Evolutionary conservation across 73 alveolate genomes (phyloP).

Genomic region (Stentor roeselii): DNA sequence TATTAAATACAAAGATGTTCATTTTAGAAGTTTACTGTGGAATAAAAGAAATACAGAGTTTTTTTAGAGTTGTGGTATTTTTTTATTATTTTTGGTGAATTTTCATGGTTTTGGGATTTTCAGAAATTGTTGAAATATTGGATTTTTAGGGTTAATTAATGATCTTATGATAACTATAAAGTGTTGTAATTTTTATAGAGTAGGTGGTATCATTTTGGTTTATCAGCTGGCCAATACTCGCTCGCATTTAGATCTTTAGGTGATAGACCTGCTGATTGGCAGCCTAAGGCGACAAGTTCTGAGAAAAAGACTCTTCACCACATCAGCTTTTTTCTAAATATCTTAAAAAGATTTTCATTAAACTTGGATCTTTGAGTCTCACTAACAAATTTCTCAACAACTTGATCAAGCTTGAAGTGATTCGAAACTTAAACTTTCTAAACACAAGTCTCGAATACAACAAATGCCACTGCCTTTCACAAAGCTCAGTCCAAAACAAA

Average conservation of each 20-base stretch:
- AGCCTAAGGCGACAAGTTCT: slow-evolving; percentile 44
- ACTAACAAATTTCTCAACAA: not conserved
- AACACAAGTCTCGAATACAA: not conserved
- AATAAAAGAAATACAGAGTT: too few relatives aligned
- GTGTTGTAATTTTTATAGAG: too few relatives aligned
- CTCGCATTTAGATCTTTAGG: slow-evolving; percentile 36
- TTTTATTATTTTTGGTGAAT: too few relatives aligned
- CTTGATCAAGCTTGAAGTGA: not conserved
- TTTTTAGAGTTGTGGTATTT: too few relatives aligned
- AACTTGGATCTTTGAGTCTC: not conserved
- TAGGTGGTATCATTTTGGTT: too few relatives aligned
- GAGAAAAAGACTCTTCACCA: slow-evolving; percentile 27
- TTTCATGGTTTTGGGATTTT: too few relatives aligned
- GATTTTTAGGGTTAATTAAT: too few relatives aligned
- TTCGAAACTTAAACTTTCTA: not conserved
- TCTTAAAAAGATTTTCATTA: not conserved
- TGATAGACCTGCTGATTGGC: slow-evolving; percentile 34
- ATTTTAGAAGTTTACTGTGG: too few relatives aligned
- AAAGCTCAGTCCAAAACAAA: not conserved
- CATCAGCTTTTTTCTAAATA: slow-evolving; percentile 5
- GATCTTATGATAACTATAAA: too few relatives aligned
- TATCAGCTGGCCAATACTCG: slow-evolving; percentile 58
- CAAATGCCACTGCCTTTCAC: slow-evolving; percentile 19
- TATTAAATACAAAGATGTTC: too few relatives aligned
- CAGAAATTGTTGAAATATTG: too few relatives aligned